Conservation (phyloP, 2,329 filamentous ascomycete genomes). For the Alternaria ethzedia region DNA sequence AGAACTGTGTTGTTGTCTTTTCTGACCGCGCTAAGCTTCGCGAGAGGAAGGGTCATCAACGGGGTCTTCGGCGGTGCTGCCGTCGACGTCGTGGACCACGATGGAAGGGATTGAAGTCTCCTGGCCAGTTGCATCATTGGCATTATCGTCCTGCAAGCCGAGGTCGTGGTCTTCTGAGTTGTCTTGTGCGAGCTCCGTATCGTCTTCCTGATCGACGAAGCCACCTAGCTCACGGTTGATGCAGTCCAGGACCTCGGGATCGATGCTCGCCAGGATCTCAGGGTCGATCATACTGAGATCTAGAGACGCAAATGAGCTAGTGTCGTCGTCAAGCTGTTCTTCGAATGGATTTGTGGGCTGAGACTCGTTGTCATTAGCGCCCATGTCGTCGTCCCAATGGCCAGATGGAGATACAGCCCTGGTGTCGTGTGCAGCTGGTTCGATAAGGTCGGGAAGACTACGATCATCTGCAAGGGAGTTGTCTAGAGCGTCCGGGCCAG, state of each 20-base stretch:
- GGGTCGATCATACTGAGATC: neutral
- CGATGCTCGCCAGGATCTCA: neutral
- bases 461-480: neutral
- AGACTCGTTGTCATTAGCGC: neutral
- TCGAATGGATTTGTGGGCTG: neutral
- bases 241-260: neutral
- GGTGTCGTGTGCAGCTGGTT: neutral
- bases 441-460: neutral
- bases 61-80: neutral
- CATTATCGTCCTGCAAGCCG: neutral
- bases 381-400: neutral
- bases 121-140: too few relatives aligned
- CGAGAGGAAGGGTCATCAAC: neutral
- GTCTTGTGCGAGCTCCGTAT: too few relatives aligned
- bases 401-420: neutral
- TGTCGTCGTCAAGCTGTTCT: neutral
- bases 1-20: neutral
- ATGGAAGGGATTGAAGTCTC: neutral
- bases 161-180: neutral
- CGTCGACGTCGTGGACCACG: neutral
- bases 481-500: neutral
- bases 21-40: neutral
- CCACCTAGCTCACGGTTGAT: neutral
- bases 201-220: neutral
- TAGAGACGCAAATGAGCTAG: neutral